Evolutionary conservation across 202 grass and related monocot genomes (phyloP), one percentile per base, ranked within the genome.

Genomic region (Setaria italica): DNA sequence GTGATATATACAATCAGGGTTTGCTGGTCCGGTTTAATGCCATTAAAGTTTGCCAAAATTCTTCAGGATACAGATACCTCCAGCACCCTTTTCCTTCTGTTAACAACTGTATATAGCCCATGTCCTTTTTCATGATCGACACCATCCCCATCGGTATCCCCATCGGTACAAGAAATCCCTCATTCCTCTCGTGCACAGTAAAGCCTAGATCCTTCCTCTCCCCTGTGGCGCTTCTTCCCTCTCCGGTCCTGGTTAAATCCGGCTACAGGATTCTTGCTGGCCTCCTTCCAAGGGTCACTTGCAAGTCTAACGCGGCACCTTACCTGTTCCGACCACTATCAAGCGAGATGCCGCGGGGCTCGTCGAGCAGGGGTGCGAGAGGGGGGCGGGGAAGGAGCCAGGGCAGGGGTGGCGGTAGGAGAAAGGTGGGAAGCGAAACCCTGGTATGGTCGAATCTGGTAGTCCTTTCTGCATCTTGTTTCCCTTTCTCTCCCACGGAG

Each of bases 311-410:
- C 2, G n/a, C 7, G 12, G 12, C 55, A 55, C 21, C 37, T 21
- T 21, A 1, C 21, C 76, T 78, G 68, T 4, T 59, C 3, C 15
- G 12, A 43, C 15, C 55, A 37, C 68, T 25, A 72, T 20, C 6
- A 9, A 55, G 30, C 49, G 68, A 82, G 68, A 82, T 82, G 80
- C 80, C 80, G 5, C 16, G 55, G 57, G 17, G 67, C 42, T 72
- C 17, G 3, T 73, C 30, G 1, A 82, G 80, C 68, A 73, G 80
- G 42, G 68, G 80, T 17, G 39, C 3, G 2, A 72, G 80, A 82
- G 67, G 56, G 14, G 75, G 75, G 14, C 66, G 66, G 13, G 59
- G 75, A 78, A 45, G 67, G 41, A 42, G 67, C 14, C 37, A 33
- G 79, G 6, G 80, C 11, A 82, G 67, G 15, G 80, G 80, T 6